phyloP scores from a whole-genome alignment of 768 basidiomycete species.

The Dentipellis fragilis region DNA sequence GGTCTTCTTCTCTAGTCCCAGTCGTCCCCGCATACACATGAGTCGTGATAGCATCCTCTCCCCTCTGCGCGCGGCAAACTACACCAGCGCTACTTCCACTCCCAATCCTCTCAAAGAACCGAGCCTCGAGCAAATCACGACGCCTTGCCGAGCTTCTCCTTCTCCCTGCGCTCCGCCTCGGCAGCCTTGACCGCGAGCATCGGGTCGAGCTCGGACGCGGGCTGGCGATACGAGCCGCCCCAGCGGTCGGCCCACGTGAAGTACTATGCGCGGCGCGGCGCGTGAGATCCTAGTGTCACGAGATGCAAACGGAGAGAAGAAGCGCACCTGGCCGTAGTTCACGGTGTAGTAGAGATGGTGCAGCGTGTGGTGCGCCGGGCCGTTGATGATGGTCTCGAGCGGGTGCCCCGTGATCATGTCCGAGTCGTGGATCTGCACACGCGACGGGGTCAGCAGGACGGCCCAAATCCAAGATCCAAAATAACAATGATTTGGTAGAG shows the following conservation, averaged over 20 bases:
- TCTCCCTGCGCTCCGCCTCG: conserved; percentile 1
- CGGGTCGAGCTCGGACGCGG: conserved; percentile 76
- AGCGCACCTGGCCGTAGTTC: conserved; percentile 81
- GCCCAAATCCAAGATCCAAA: too few relatives aligned
- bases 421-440: conserved; percentile 84
- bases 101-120: too few relatives aligned
- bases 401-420: conserved; percentile 94
- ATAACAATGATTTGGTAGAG: too few relatives aligned
- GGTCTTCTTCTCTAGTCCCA: too few relatives aligned
- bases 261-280: conserved; percentile 48
- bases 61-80: too few relatives aligned
- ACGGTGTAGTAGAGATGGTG: conserved; percentile 96
- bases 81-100: too few relatives aligned
- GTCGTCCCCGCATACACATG: too few relatives aligned
- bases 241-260: conserved; percentile 90
- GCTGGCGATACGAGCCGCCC: conserved; percentile 84
- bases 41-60: too few relatives aligned
- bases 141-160: conserved; percentile 4
- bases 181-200: conserved; percentile 51
- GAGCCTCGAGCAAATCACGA: too few relatives aligned
- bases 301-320: conserved; percentile 7
- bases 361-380: conserved; percentile 95
- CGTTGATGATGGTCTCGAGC: conserved; percentile 87
- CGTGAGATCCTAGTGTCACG: neutral
- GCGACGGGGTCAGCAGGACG: neutral